These are phyloP conservation scores for Cyberlindnera lachancei DNA, from an alignment of 805 yeast species.

Conservation along the genomic window DNA sequence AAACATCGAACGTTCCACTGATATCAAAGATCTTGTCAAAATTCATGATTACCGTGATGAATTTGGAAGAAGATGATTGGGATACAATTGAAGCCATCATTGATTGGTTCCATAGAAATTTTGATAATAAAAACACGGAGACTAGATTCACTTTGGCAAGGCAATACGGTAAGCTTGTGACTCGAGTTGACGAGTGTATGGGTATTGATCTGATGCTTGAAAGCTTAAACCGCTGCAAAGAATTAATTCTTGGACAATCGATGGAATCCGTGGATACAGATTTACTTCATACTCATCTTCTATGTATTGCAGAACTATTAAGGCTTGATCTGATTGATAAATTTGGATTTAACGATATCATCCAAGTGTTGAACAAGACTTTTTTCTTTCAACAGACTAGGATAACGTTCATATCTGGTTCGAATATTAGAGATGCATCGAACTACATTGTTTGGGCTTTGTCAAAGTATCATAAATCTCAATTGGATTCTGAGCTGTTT, in stretches of 20 bases:
- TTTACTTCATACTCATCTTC: constrained; percentile 27
- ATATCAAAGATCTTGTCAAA: constrained; percentile 21
- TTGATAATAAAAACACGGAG: constrained; percentile 43
- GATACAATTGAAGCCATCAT: constrained; percentile 40
- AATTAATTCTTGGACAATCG: constrained; percentile 23
- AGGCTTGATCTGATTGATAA: constrained; percentile 10
- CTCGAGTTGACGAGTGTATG: constrained; percentile 27
- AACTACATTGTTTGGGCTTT: constrained; percentile 83
- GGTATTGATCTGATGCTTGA: constrained; percentile 35
- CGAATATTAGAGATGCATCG: constrained; percentile 74
- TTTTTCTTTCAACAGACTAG: constrained; percentile 53
- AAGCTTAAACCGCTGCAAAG: constrained; percentile 14
- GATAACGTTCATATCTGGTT: constrained; percentile 47
- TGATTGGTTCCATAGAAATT: constrained; percentile 35
- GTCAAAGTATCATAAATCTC: constrained; percentile 33
- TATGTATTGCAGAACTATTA: constrained; percentile 28
- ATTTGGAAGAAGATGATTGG: constrained; percentile 8
- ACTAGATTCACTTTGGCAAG: constrained; percentile 64
- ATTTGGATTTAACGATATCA: constrained; percentile 8
- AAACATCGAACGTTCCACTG: constrained; percentile 6
- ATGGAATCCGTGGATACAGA: constrained; percentile 26
- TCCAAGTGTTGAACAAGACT: constrained; percentile 33
- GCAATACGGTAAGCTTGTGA: constrained; percentile 44
- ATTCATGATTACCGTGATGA: constrained; percentile 11
- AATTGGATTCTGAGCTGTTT: constrained; percentile 13